Conservation (phyloP, 164 flowering plant genomes). For the Vitis rotundifolia region DNA sequence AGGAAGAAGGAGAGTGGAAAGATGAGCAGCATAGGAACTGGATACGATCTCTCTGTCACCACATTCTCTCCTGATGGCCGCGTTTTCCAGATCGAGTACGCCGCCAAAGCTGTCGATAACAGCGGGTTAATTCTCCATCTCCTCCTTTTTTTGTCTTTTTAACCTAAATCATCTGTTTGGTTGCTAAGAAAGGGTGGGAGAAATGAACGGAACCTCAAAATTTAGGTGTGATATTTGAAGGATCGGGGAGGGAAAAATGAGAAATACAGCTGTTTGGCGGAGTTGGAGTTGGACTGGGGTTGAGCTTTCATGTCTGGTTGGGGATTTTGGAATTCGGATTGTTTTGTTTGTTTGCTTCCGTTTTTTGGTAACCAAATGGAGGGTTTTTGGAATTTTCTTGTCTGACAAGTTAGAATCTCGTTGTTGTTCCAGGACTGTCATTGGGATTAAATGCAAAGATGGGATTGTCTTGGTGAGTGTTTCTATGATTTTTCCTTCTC, state of each 20-base stretch:
- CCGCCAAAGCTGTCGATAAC: conserved; percentile 96
- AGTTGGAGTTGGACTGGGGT: too few species aligned
- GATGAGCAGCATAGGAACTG: conserved; percentile 97
- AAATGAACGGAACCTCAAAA: too few species aligned
- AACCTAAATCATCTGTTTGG: too few species aligned
- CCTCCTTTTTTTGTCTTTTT: background rate
- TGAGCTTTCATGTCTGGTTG: too few species aligned
- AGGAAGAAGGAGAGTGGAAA: conserved; percentile 10
- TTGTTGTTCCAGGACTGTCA: conserved; percentile 60
- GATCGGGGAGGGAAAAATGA: too few species aligned
- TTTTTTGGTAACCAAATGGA: background rate
- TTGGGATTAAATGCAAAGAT: conserved; percentile 89
- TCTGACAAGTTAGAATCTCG: background rate
- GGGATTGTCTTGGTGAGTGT: conserved; percentile 69
- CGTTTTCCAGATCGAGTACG: conserved; percentile 98
- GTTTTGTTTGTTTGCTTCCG: background rate
- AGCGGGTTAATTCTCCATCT: conserved; percentile 56
- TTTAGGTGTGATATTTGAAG: too few species aligned
- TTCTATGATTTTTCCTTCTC: background rate
- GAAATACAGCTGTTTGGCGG: too few species aligned
- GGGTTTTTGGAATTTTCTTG: too few species aligned
- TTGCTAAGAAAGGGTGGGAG: too few species aligned
- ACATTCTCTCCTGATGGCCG: conserved; percentile 99
- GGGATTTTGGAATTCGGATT: background rate
- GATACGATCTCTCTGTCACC: conserved; percentile 96